Base-by-base conservation (phyloP, 352 stramenopile genomes). In the Plasmopara muralis region DNA sequence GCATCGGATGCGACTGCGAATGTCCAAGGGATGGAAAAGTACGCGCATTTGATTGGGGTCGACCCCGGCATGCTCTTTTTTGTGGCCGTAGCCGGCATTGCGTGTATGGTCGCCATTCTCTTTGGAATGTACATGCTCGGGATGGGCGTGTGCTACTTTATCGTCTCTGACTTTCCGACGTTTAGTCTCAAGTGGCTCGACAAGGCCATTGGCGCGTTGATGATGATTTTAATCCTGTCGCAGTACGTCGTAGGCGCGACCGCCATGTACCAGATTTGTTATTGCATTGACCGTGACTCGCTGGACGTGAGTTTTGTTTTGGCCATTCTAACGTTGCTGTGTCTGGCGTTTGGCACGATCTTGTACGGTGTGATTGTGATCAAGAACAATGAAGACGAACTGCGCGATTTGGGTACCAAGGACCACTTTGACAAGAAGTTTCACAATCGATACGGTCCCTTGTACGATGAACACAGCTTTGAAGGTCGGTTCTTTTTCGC, bases 391-490 rank as follows among this genome's bases (percentile, higher is more conserved):
- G 79, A 94, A 57, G 76, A 91, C 38, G 79, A 94, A 20, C 60
- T 94, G 51, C 68, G 72, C 28, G 83, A 94, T 53, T 62, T 89
- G 30, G 82, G 82, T 29, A 92, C 77, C 9, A 89, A 89, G 49
- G 72, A 86, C 43, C 83, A 94, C 60, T 88, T 90, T 46, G 76
- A 89, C 33, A 94, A 94, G 72, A 70, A 75, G 16, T 82, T 94
- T 42, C 77, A 92, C 57, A 64, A 60, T 15, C 76, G 78, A 1
- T 94, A 92, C 44, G 83, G 83, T 0, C 80, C 81, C 35, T 61
- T 94, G 6, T 94, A 94, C 64, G 83, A 94, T 48, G 81, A 94
- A 50, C 89, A 94, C 72, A 89, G 74, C 46, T 94, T 87, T 47
- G 79, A 92, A 50, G 75, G 77, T 9, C 83, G 83, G 9, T 94